Conservation (phyloP, 768 basidiomycete genomes). For the Mycena crocata region DNA sequence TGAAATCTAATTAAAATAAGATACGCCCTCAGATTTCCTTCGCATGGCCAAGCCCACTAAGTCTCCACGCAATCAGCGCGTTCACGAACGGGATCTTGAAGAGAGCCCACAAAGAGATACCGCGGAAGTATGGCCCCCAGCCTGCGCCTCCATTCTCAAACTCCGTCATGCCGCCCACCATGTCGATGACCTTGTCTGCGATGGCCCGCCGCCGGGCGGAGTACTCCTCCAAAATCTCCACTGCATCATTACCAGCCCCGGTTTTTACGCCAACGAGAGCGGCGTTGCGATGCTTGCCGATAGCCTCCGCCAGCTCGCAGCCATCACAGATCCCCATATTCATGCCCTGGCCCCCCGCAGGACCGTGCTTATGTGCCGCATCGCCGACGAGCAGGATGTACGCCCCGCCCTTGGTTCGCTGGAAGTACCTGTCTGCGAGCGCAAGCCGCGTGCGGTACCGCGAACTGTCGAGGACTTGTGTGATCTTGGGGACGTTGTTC, state of each 20-base stretch:
- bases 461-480: slow-evolving; percentile 47
- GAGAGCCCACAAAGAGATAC: slow-evolving; percentile 9
- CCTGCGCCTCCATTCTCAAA: slow-evolving; percentile 27
- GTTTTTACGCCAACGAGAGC: neutral
- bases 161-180: slow-evolving; percentile 43
- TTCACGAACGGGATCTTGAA: slow-evolving; percentile 32
- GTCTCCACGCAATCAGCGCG: slow-evolving; percentile 37
- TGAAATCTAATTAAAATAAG: too few relatives aligned
- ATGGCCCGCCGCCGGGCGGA: slow-evolving; percentile 43
- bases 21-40: slow-evolving; percentile 14
- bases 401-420: slow-evolving; percentile 11
- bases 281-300: slow-evolving; percentile 41
- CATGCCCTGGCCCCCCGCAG: slow-evolving; percentile 61
- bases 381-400: slow-evolving; percentile 49
- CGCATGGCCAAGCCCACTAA: slow-evolving; percentile 44
- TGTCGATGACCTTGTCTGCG: slow-evolving; percentile 49
- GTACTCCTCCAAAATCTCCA: slow-evolving; percentile 42
- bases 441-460: slow-evolving; percentile 54
- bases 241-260: slow-evolving; percentile 40
- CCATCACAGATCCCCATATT: slow-evolving; percentile 59
- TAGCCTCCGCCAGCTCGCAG: slow-evolving; percentile 47
- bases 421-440: slow-evolving; percentile 44
- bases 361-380: slow-evolving; percentile 46
- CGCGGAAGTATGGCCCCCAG: slow-evolving; percentile 27
- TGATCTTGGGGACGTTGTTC: neutral